Evolutionary conservation across 306 rosid species (phyloP).

Genomic region (Dryas octopetala): DNA sequence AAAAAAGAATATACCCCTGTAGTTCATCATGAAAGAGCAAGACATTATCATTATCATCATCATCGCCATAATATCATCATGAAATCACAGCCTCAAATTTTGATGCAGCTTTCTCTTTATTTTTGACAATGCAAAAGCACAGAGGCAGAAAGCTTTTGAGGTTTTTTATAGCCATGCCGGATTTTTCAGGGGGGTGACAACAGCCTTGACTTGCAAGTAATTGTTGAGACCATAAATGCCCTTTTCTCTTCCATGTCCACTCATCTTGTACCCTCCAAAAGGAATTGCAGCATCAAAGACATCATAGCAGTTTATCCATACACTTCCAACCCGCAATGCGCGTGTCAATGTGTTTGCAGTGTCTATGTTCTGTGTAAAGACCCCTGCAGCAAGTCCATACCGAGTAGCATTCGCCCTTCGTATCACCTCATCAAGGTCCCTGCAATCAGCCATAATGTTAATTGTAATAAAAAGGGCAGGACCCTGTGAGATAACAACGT

Average conservation of each 20-base stretch:
- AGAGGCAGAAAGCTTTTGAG: neutral
- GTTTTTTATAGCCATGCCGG: slow-evolving; percentile 78
- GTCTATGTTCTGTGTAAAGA: slow-evolving; percentile 64
- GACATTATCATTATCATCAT: slow-evolving; percentile 27
- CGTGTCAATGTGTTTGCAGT: slow-evolving; percentile 75
- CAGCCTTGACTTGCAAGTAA: slow-evolving; percentile 96
- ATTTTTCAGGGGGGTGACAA: slow-evolving; percentile 64
- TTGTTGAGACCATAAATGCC: slow-evolving; percentile 71
- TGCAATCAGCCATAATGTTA: slow-evolving; percentile 32
- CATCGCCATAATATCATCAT: neutral
- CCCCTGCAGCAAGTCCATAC: slow-evolving; percentile 91
- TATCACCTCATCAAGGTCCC: slow-evolving; percentile 72
- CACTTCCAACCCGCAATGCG: slow-evolving; percentile 73
- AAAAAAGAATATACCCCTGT: too few species aligned
- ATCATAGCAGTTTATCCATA: slow-evolving; percentile 81
- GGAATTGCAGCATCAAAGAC: slow-evolving; percentile 89
- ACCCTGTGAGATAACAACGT: neutral
- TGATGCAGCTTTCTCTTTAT: slow-evolving; percentile 32
- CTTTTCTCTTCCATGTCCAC: slow-evolving; percentile 91
- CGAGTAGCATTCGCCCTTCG: slow-evolving; percentile 61
- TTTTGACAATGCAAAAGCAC: neutral
- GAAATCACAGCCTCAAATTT: neutral
- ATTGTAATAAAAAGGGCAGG: neutral
- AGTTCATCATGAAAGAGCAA: slow-evolving; percentile 13
- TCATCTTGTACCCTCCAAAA: slow-evolving; percentile 94